Percentiles rank a stretch among this genome's conserved stretches.
Conservation (phyloP, 169 alveolate genomes). For the Plasmodium berghei region DNA sequence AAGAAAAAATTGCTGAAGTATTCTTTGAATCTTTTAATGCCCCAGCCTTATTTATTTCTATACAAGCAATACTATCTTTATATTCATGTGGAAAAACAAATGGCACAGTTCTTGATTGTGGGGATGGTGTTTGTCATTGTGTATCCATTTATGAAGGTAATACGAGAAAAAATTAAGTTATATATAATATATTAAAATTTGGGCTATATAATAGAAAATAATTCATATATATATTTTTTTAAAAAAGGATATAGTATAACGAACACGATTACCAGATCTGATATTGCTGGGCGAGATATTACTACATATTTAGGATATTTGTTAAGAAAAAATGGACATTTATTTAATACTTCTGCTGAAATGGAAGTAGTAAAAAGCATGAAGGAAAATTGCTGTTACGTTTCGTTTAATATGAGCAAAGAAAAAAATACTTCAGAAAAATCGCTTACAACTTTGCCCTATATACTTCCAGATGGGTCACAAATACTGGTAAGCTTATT, state of each 20-base stretch:
- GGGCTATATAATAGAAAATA: neutral
- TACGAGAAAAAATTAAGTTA: neutral
- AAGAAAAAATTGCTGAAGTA: slow-evolving; percentile 84
- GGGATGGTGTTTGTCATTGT: slow-evolving; percentile 87
- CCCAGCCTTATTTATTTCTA: slow-evolving; percentile 85
- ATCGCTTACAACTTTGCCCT: slow-evolving; percentile 60
- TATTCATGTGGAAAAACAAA: slow-evolving; percentile 88
- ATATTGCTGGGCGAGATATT: slow-evolving; percentile 82
- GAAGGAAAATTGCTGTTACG: slow-evolving; percentile 84
- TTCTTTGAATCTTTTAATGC: slow-evolving; percentile 86
- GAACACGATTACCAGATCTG: slow-evolving; percentile 76
- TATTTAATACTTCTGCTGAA: slow-evolving; percentile 80
- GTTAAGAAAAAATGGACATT: slow-evolving; percentile 78
- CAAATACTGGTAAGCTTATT: slow-evolving; percentile 32
- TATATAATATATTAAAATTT: neutral
- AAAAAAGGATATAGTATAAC: slow-evolving; percentile 58
- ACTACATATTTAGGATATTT: slow-evolving; percentile 80
- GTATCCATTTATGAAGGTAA: slow-evolving; percentile 87
- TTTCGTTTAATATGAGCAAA: slow-evolving; percentile 68
- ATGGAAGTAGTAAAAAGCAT: slow-evolving; percentile 83
- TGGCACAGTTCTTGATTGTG: slow-evolving; percentile 88
- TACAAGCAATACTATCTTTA: slow-evolving; percentile 84
- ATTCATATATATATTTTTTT: slow-evolving; percentile 3
- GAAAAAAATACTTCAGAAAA: slow-evolving; percentile 75
- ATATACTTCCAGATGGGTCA: slow-evolving; percentile 81